Conservation (phyloP, 352 stramenopile species). For the Blastocystis sp. region DNA sequence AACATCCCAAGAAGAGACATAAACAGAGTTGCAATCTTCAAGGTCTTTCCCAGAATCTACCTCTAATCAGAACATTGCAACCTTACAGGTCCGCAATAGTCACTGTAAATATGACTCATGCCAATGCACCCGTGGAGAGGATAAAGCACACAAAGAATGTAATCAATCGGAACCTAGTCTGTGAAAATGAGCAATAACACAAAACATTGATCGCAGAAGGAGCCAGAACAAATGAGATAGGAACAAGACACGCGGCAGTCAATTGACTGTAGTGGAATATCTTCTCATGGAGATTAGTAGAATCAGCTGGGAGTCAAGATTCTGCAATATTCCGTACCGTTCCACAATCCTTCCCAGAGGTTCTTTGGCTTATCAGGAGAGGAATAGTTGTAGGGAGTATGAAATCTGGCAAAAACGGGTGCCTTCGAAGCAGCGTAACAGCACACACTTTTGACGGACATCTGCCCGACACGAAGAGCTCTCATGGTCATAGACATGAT, state of each 20-base stretch:
- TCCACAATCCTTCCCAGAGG: constrained; percentile 49
- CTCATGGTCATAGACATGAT: constrained; percentile 57
- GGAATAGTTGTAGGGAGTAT: constrained; percentile 60
- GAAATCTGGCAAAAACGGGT: constrained; percentile 55
- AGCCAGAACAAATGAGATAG: constrained; percentile 39
- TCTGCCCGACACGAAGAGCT: constrained; percentile 52
- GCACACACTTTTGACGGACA: constrained; percentile 32
- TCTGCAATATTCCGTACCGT: not conserved
- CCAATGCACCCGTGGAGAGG: constrained; percentile 60
- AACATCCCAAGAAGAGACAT: constrained; percentile 46
- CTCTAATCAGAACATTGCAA: not conserved
- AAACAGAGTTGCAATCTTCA: constrained; percentile 17
- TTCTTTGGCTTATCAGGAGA: constrained; percentile 56
- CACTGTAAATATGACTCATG: constrained; percentile 57
- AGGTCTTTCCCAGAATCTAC: constrained; percentile 16
- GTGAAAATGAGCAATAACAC: not conserved
- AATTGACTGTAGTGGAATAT: constrained; percentile 60
- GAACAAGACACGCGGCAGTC: constrained; percentile 40
- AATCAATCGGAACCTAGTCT: constrained; percentile 46
- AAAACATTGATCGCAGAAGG: constrained; percentile 21
- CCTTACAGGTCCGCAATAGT: constrained; percentile 43
- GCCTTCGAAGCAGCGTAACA: constrained; percentile 24
- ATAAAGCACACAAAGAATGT: constrained; percentile 55
- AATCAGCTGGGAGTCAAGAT: constrained; percentile 24
- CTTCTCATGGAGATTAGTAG: constrained; percentile 61